These are phyloP conservation scores for Zygnema cylindricum DNA, from an alignment of 139 green algal species.

Conservation along the genomic window DNA sequence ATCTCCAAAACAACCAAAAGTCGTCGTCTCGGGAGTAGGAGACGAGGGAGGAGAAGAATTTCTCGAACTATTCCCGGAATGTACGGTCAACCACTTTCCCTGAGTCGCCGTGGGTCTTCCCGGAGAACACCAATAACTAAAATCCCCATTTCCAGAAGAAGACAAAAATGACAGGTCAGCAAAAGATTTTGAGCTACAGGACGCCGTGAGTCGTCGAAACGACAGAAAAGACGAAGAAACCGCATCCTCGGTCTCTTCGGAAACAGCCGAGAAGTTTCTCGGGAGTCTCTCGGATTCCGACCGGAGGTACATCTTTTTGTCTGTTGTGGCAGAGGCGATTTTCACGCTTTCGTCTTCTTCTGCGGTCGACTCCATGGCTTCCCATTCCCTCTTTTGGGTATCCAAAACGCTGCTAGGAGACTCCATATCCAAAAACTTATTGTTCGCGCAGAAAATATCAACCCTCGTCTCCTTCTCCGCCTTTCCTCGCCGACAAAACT, in stretches of 20 bases:
- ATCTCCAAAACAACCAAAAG: not conserved
- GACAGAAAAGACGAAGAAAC: not conserved
- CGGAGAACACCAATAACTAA: not conserved
- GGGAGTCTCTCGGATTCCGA: no score
- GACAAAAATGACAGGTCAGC: not conserved
- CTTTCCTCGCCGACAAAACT: no score
- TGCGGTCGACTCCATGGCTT: not conserved
- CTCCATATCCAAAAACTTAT: no score
- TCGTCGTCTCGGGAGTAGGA: not conserved
- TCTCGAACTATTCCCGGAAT: not conserved
- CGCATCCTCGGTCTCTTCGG: not conserved
- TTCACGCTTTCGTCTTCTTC: not conserved
- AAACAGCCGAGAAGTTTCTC: not conserved
- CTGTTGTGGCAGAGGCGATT: not conserved
- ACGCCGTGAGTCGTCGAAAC: not conserved
- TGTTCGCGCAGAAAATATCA: no score
- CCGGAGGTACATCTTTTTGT: no score
- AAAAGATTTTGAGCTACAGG: not conserved
- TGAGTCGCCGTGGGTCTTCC: not conserved
- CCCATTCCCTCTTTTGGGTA: not conserved
- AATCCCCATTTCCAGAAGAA: not conserved
- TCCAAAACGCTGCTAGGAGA: no score
- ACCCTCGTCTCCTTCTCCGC: no score
- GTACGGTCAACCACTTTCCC: not conserved
- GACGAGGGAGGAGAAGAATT: not conserved